Evolutionary conservation across 768 basidiomycete genomes (phyloP).

Genomic region (Astraeus odoratus): DNA sequence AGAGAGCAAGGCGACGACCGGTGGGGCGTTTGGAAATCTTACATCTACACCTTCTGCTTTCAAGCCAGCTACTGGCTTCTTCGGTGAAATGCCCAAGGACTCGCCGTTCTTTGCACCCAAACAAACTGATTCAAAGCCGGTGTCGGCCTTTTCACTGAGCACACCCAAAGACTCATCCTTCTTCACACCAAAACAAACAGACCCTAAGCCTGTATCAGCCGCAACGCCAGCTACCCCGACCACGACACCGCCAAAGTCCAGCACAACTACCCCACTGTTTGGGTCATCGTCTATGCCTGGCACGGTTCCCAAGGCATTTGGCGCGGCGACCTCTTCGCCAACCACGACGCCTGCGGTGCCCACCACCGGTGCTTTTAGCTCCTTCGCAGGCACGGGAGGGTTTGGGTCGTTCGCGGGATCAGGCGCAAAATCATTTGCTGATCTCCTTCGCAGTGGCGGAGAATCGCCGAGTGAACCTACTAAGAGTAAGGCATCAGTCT

Average conservation of each 20-base stretch:
- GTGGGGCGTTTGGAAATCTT: conserved; percentile 36
- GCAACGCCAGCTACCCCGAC: conserved; percentile 11
- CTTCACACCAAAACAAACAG: background rate
- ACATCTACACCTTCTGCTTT: conserved; percentile 25
- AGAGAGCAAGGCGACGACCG: conserved; percentile 17
- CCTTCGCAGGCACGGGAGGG: conserved; percentile 29
- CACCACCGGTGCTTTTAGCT: conserved; percentile 19
- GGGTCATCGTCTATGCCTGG: conserved; percentile 32
- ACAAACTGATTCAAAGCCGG: conserved; percentile 24
- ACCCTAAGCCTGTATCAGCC: conserved; percentile 4
- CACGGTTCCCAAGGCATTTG: conserved; percentile 15
- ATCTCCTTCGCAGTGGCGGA: conserved; percentile 44
- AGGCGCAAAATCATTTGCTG: conserved; percentile 49
- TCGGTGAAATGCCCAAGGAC: conserved; percentile 29
- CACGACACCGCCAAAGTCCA: conserved; percentile 18
- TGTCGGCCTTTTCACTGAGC: conserved; percentile 31
- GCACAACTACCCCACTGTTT: conserved; percentile 27
- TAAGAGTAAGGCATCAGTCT: conserved; percentile 14
- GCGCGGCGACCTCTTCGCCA: conserved; percentile 6
- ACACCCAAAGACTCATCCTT: background rate
- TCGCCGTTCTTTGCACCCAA: conserved; percentile 51
- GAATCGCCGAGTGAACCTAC: conserved; percentile 20
- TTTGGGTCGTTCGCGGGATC: conserved; percentile 48
- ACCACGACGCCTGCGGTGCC: conserved; percentile 12
- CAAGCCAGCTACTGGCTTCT: conserved; percentile 31